A percentile compares a stretch with the other conserved stretches of the same genome.
phyloP scores from a whole-genome alignment of 1,284 basidiomycete genomes.

The Apiotrichum siamense region DNA sequence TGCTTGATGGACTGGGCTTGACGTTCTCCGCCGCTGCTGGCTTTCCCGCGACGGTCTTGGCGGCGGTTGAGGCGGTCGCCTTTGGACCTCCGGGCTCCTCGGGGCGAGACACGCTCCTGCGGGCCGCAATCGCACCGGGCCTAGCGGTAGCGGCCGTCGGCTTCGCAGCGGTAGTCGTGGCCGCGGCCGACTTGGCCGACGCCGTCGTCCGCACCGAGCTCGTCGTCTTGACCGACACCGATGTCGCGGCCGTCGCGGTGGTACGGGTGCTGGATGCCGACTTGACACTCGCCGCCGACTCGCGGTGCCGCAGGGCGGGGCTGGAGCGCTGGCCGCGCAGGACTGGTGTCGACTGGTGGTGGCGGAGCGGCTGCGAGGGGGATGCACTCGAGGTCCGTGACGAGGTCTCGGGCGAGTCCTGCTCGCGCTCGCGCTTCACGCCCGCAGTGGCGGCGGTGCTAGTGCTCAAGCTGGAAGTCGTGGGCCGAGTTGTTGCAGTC shows the following conservation, averaged over 20 bases:
- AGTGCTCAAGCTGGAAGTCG: too few species aligned
- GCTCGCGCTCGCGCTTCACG: too few species aligned
- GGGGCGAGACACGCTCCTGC: too few species aligned
- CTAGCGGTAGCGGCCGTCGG: neutral
- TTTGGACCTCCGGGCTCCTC: too few species aligned
- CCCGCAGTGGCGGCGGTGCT: too few species aligned
- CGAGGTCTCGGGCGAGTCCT: neutral
- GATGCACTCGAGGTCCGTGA: neutral
- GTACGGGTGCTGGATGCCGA: neutral
- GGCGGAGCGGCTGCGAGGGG: neutral
- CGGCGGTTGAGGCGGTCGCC: neutral
- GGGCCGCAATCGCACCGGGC: too few species aligned
- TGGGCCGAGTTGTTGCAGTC: too few species aligned
- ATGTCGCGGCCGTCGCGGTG: neutral
- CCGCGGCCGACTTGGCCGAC: neutral
- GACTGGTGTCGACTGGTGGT: neutral
- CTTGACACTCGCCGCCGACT: neutral
- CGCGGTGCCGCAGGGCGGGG: neutral
- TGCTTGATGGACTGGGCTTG: too few species aligned
- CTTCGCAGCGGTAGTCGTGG: neutral
- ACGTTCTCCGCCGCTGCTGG: too few species aligned
- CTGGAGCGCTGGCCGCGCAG: constrained; percentile 5
- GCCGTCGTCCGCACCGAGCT: neutral
- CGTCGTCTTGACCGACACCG: neutral
- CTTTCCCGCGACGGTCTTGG: neutral